Conservation (phyloP, 768 basidiomycete genomes). For the Lactarius pseudohatsudake region DNA sequence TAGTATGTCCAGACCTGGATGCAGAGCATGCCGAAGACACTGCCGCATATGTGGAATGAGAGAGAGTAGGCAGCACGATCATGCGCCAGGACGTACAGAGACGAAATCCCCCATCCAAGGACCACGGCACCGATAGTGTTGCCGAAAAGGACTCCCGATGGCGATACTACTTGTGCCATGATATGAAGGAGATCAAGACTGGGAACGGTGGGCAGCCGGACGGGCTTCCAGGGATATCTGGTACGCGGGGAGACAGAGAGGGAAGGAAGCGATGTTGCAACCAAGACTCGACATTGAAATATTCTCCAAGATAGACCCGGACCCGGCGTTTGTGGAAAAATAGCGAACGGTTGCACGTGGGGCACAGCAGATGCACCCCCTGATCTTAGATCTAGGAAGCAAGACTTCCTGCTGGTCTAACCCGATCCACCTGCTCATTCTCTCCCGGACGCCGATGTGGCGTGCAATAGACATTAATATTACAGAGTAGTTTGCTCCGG, state of each 20-base stretch:
- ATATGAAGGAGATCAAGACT: neutral
- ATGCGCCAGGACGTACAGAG: conserved; percentile 20
- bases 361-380: neutral
- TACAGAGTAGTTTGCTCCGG: neutral
- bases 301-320: neutral
- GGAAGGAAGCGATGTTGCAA: neutral
- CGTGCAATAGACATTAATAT: neutral
- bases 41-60: conserved; percentile 10
- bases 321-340: conserved; percentile 4
- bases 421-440: neutral
- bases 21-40: conserved; percentile 28
- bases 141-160: neutral
- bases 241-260: no score
- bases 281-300: neutral
- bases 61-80: neutral
- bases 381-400: conserved; percentile 15
- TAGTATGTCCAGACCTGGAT: conserved; percentile 27
- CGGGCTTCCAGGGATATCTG: neutral
- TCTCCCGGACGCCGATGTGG: neutral
- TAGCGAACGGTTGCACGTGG: conserved; percentile 16
- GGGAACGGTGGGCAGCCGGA: conserved; percentile 1
- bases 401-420: neutral
- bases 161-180: neutral
- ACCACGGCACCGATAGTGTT: conserved; percentile 28
- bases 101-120: conserved; percentile 27